Base-by-base conservation (phyloP, 352 stramenopile species). In the Lagenidium giganteum region DNA sequence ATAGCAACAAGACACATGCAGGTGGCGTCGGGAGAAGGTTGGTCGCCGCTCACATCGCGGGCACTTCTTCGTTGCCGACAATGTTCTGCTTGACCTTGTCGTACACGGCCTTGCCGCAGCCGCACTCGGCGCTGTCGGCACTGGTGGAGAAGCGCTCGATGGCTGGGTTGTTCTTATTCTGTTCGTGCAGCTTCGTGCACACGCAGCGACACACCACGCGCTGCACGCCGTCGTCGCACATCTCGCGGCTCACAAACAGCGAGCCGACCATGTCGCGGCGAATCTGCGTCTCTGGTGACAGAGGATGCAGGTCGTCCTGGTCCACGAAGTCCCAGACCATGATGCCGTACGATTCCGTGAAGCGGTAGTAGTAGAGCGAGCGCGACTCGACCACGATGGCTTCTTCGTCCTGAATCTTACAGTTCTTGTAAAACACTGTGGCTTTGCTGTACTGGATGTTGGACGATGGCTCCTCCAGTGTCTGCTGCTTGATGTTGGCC, bases 151-250 rank as follows among this genome's bases (percentile, higher is more conserved):
- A 76, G 40, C 63, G 40, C 13, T 38, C 27, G 17, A 70, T 45
- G 17, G 24, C 34, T 8, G 42, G 42, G n/a, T n/a, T n/a, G n/a
- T n/a, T n/a, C n/a, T n/a, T n/a, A n/a, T n/a, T n/a, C n/a, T n/a
- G n/a, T n/a, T 58, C 31, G n/a, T 74, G 55, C 31, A 77, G 51
- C 55, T 86, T 86, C 22, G 73, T 75, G 56, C 70, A 82, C 21
- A 86, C 59, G 26, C 57, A 64, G 29, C 70, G 67, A 28, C 65
- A 74, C 24, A 83, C 73, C 11, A 82, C 69, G 1, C 53, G 53
- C n/a, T 62, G 46, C 14, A 47, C 48, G 22, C 53, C 53, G 30
- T 62, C 53, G 13, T 62, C 53, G 9, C 53, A 62, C 25, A 57
- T 25, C 17, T 62, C 53, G 43, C 41, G 48, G 9, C 47, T 46